Evolutionary conservation across 306 rosid species (phyloP).

Genomic region (Prunus kanzakura): DNA sequence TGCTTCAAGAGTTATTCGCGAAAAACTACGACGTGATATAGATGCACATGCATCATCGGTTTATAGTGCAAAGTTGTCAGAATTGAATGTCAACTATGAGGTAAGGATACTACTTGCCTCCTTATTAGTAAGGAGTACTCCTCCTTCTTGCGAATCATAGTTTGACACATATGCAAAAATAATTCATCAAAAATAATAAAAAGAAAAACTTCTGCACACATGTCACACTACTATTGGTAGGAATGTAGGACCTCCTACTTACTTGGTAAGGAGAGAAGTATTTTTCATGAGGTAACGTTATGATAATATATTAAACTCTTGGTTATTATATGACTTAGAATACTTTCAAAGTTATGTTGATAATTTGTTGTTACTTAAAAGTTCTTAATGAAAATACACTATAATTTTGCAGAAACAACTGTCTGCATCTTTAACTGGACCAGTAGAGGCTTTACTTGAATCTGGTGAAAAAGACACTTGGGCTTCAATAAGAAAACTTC

Average conservation of each 20-base stretch:
- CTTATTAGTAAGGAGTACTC: too few relatives aligned
- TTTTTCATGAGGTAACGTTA: slow-evolving; percentile 34
- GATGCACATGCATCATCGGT: slow-evolving; percentile 55
- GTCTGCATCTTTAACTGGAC: slow-evolving; percentile 50
- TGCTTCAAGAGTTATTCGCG: slow-evolving; percentile 45
- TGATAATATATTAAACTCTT: slow-evolving; percentile 1
- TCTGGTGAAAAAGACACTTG: slow-evolving; percentile 69
- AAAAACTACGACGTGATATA: slow-evolving; percentile 62
- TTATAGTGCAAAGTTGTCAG: slow-evolving; percentile 46
- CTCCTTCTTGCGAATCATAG: too few relatives aligned
- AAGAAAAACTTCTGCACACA: too few relatives aligned
- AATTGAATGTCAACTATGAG: slow-evolving; percentile 44
- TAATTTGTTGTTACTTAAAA: slow-evolving; percentile 1
- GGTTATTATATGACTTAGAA: slow-evolving; percentile 8
- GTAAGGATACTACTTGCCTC: too few relatives aligned
- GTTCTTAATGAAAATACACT: neutral
- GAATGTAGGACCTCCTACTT: too few relatives aligned
- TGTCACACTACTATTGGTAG: too few relatives aligned
- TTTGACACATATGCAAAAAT: too few relatives aligned
- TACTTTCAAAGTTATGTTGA: neutral
- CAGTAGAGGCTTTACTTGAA: slow-evolving; percentile 70
- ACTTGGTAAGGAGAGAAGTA: too few relatives aligned
- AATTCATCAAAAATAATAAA: too few relatives aligned
- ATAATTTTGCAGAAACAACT: slow-evolving; percentile 53
- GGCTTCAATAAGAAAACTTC: slow-evolving; percentile 68